Conservation (phyloP, 2,329 filamentous ascomycete species). For the Immersiporthe knoxdaviesiana region DNA sequence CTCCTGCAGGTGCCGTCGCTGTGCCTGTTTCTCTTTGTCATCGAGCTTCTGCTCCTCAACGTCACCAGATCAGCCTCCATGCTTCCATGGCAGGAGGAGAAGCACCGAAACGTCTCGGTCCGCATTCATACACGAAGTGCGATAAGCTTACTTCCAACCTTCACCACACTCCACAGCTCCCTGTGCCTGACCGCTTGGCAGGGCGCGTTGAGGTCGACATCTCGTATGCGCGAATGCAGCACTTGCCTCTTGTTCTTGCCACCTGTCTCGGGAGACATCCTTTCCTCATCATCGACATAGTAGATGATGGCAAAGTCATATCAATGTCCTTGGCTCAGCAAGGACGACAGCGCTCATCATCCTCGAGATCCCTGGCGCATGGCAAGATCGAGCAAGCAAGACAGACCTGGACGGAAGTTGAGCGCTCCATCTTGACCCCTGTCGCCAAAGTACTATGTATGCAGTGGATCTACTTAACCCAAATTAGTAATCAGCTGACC, state of each 20-base stretch:
- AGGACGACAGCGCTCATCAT: not conserved
- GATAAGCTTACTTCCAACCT: slow-evolving; percentile 11
- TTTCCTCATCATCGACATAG: not conserved
- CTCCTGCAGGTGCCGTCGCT: not conserved
- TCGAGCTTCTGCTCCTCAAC: not conserved
- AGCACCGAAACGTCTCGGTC: not conserved
- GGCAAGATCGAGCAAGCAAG: not conserved
- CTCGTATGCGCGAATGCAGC: not conserved
- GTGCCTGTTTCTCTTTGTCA: not conserved
- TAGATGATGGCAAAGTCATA: not conserved
- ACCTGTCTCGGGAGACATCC: not conserved
- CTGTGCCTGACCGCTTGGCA: slow-evolving; percentile 1
- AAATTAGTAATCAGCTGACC: slow-evolving; percentile 7
- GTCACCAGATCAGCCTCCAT: not conserved
- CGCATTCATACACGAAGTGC: not conserved
- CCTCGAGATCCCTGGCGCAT: not conserved
- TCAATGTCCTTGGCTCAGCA: not conserved
- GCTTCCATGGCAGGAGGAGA: not conserved
- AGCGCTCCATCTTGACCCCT: not conserved
- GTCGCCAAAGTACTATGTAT: not conserved
- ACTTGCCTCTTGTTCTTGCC: not conserved
- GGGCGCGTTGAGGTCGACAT: not conserved
- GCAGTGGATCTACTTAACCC: not conserved
- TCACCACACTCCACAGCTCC: not conserved
- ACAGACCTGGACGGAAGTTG: not conserved